Evolutionary conservation across 192 early-diverging fungal genomes (phyloP), one percentile per base, ranked within the genome.

Genomic region (Gigaspora rosea): DNA sequence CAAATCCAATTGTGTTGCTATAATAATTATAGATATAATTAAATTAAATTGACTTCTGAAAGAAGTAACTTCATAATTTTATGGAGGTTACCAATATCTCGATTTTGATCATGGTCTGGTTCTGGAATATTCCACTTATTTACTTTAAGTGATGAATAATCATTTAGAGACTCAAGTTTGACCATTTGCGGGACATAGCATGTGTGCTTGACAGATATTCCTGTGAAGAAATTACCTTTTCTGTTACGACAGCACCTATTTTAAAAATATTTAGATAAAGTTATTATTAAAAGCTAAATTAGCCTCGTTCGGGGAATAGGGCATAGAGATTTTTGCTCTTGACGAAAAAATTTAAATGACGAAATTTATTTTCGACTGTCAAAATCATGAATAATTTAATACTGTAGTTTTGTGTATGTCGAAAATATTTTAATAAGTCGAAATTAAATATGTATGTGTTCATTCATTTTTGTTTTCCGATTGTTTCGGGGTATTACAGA

Each of bases 101-200:
- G 65, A 18, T 51, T 41, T 59, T 91, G 78, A 63, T 87, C 83
- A 9, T 78, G 62, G 15, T 56, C 78, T 33, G 91, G 91, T 65
- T 92, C 91, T 13, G 89, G 90, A 73, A 92, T 92, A 49, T 84
- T 82, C 90, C 89, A 92, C n/a, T 71, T 82, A 76, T 91, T 92
- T 33, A 84, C 77, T 12, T 90, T 89, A 16, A 92, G 73, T 22
- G 86, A 78, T 12, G 82, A 52, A 68, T 82, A 92, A 70, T 92
- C 91, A 12, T 90, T 82, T 78, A 80, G 82, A 4, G 88, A 89
- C 13, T 76, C 78, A 15, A 92, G 79, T 66, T 80, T 84, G n/a
- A 92, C 89, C 91, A 92, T 92, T 10, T 90, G n/a, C n/a, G n/a
- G n/a, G n/a, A n/a, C n/a, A n/a, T n/a, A n/a, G n/a, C n/a, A n/a